Base-by-base conservation (phyloP, 129 eudicot genomes). In the Helichrysum umbraculigerum region DNA sequence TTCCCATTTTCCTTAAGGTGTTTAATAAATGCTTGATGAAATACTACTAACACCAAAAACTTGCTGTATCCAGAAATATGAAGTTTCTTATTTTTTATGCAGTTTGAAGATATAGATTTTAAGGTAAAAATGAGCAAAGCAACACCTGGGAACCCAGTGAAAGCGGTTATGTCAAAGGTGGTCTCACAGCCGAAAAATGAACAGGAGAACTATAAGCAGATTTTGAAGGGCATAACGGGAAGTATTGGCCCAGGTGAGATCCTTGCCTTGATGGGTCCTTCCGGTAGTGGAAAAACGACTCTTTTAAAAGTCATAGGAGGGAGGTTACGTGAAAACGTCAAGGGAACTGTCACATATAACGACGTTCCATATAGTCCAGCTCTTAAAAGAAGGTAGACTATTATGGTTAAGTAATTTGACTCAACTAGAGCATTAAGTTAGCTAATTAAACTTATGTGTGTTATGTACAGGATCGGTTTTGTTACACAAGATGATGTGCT, bases 221-320 rank as follows among this genome's bases (percentile, higher is more conserved):
- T 95, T 72, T 66, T 95, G 79, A 91, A 89, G 68, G 97, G 99
- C 21, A 86, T 95, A 58, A 95, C 97, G 0, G 99, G 99, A 80
- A 95, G 99, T 77, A 73, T 91, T 41, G 89, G 92, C 74, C 99
- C 99, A 6, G 97, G 97, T 66, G 94, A 95, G 81, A 85, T 88
- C 20, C 87, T 95, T 56, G 99, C 99, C 62, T 81, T 95, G 62
- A 95, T 95, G 99, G 99, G 99, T 72, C 99, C 99, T 83, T 95
- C 99, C 7, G 99, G 99, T 8, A 95, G 99, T 70, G 99, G 99
- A 0, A 95, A 95, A 85, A 95, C 99, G 21, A 95, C 99, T 3
- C 80, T 95, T 72, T 77, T 95, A 66, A 95, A 83, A 83, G 84
- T 95, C 22, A 79, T 95, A 10, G 97, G 97, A 0, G 99, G 97